These are phyloP conservation scores for Naematelia aurantialba DNA, from an alignment of 768 basidiomycete genomes.

Conservation along the genomic window DNA sequence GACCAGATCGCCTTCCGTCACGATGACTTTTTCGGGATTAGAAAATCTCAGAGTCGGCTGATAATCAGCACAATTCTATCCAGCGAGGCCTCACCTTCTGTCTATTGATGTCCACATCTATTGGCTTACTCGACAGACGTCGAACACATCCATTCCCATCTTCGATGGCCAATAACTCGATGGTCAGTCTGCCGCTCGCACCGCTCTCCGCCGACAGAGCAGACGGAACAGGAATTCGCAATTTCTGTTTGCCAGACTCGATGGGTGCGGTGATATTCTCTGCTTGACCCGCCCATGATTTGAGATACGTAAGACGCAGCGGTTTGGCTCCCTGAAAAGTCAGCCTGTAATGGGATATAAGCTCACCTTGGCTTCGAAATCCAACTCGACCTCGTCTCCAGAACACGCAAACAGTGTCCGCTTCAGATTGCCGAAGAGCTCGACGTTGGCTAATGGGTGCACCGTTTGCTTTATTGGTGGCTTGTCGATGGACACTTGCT, in stretches of 20 bases:
- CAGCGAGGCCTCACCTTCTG: conserved; percentile 59
- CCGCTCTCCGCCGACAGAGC: conserved; percentile 26
- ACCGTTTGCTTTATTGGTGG: conserved; percentile 79
- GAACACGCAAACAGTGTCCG: conserved; percentile 61
- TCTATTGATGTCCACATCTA: conserved; percentile 78
- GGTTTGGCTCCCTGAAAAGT: conserved; percentile 68
- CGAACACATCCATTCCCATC: conserved; percentile 85
- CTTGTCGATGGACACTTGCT: conserved; percentile 67
- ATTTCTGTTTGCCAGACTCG: conserved; percentile 63
- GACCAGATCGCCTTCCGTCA: conserved; percentile 70
- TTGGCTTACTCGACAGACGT: conserved; percentile 66
- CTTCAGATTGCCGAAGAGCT: conserved; percentile 23
- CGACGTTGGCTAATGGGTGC: conserved; percentile 67
- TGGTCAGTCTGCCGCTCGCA: conserved; percentile 33
- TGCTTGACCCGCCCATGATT: conserved; percentile 19
- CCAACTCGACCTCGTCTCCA: conserved; percentile 68
- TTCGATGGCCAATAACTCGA: conserved; percentile 66
- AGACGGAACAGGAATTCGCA: conserved; percentile 49
- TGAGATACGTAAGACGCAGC: conserved; percentile 71
- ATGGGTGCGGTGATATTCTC: conserved; percentile 34
- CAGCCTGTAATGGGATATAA: not conserved
- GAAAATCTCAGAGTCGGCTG: conserved; percentile 88
- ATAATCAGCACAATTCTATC: conserved; percentile 3
- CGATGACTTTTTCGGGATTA: conserved; percentile 60
- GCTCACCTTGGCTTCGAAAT: conserved; percentile 71